A percentile compares a stretch with the other conserved stretches of the same genome.
These are phyloP conservation scores for Polygonum aviculare DNA, from an alignment of 148 eudicot species.

Conservation along the genomic window DNA sequence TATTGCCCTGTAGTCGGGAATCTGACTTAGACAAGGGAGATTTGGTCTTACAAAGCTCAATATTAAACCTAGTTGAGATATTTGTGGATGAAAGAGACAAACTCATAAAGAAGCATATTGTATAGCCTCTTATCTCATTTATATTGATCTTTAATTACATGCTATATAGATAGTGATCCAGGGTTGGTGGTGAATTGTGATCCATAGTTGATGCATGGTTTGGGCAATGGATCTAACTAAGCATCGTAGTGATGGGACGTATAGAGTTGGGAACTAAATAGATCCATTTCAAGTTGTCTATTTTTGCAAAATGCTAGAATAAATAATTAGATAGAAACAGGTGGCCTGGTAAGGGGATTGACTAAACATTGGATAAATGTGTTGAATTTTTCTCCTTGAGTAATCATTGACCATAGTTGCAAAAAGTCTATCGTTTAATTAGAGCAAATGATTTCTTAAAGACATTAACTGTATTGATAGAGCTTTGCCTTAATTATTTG, in stretches of 20 bases:
- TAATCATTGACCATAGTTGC: not conserved
- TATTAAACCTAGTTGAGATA: constrained; percentile 58
- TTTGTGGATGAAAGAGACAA: constrained; percentile 79
- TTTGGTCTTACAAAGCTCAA: constrained; percentile 54
- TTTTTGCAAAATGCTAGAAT: not conserved
- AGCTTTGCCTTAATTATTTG: not conserved
- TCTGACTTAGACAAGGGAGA: constrained; percentile 62
- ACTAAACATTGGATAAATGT: not conserved
- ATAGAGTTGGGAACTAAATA: not conserved
- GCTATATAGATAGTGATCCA: not conserved
- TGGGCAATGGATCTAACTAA: no score
- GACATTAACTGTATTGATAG: not conserved
- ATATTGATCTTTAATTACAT: not conserved
- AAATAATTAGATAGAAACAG: not conserved
- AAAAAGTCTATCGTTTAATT: not conserved
- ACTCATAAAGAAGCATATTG: constrained; percentile 86
- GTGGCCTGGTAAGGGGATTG: not conserved
- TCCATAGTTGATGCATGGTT: not conserved
- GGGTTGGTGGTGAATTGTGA: not conserved
- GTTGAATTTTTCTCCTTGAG: not conserved
- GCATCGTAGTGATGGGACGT: not conserved
- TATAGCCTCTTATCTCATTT: constrained; percentile 13
- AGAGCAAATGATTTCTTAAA: not conserved
- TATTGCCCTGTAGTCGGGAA: constrained; percentile 70
- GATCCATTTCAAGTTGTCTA: not conserved